Evolutionary conservation across 139 green algal genomes (phyloP).

Genomic region (Coelastrella sp.): DNA sequence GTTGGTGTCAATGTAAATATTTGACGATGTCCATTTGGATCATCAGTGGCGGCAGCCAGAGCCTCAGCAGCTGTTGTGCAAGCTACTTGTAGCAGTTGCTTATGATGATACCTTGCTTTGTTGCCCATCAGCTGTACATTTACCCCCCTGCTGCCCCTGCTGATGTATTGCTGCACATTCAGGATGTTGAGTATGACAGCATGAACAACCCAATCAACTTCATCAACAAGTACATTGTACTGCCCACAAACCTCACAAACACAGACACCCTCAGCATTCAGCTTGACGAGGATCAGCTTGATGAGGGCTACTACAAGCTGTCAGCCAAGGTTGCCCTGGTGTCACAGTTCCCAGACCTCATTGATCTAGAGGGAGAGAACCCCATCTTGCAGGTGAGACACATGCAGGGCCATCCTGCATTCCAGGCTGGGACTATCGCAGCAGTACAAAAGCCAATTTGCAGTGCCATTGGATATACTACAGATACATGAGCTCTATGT

Average conservation of each 20-base stretch:
- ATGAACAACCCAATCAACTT: conserved; percentile 40
- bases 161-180: neutral
- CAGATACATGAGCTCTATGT: neutral
- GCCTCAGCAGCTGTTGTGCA: too few relatives aligned
- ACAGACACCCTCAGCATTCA: conserved; percentile 18
- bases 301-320: conserved; percentile 47
- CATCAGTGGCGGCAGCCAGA: too few relatives aligned
- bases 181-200: conserved; percentile 44
- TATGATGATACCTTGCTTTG: too few relatives aligned
- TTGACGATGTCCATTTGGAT: too few relatives aligned
- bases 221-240: conserved; percentile 44
- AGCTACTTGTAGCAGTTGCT: too few relatives aligned
- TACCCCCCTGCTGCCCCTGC: too few relatives aligned
- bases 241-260: conserved; percentile 9
- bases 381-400: conserved; percentile 20
- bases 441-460: neutral
- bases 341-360: conserved; percentile 12
- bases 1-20: too few relatives aligned
- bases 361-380: conserved; percentile 30
- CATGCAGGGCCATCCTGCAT: neutral
- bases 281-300: conserved; percentile 23
- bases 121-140: too few relatives aligned
- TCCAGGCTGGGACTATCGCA: neutral
- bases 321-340: conserved; percentile 36
- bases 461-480: neutral